Evolutionary conservation across 208 protist genomes (phyloP).

Genomic region (Sergeia podlipaevii): DNA sequence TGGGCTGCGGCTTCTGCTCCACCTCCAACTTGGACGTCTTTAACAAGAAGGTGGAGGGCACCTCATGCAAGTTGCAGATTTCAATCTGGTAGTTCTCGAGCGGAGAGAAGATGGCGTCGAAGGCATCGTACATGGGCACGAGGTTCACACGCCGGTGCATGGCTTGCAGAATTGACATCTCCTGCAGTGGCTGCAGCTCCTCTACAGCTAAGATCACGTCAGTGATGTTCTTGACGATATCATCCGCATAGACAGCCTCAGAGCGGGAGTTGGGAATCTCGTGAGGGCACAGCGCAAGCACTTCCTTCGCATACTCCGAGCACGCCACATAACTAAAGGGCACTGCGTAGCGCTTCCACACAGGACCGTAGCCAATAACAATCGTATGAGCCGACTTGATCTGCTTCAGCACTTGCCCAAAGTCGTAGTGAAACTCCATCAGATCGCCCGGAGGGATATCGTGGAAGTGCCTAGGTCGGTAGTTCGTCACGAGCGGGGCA

Average conservation of each 20-base stretch:
- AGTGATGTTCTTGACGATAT: constrained; percentile 84
- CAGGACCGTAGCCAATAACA: constrained; percentile 75
- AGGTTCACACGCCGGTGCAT: constrained; percentile 77
- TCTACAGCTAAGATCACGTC: constrained; percentile 75
- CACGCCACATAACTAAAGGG: constrained; percentile 77
- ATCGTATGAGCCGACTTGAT: constrained; percentile 49
- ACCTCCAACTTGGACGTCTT: constrained; percentile 63
- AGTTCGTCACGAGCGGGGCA: constrained; percentile 82
- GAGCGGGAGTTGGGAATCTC: constrained; percentile 81
- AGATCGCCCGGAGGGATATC: constrained; percentile 81
- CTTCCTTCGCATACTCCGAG: constrained; percentile 72
- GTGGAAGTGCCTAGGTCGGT: constrained; percentile 86
- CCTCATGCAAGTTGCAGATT: constrained; percentile 54
- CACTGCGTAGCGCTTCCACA: constrained; percentile 86
- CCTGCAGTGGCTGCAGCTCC: constrained; percentile 62
- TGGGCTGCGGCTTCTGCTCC: constrained; percentile 66
- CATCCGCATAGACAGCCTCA: constrained; percentile 81
- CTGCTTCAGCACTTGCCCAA: constrained; percentile 63
- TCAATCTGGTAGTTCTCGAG: constrained; percentile 86
- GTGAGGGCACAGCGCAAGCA: constrained; percentile 76
- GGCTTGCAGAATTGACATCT: constrained; percentile 65
- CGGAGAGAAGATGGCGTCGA: constrained; percentile 69
- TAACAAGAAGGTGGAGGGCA: constrained; percentile 65
- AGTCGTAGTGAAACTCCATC: constrained; percentile 89
- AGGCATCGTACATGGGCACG: constrained; percentile 73